Evolutionary conservation across 306 rosid genomes (phyloP), one percentile per base, ranked within the genome.

Genomic region (Casuarina glauca): DNA sequence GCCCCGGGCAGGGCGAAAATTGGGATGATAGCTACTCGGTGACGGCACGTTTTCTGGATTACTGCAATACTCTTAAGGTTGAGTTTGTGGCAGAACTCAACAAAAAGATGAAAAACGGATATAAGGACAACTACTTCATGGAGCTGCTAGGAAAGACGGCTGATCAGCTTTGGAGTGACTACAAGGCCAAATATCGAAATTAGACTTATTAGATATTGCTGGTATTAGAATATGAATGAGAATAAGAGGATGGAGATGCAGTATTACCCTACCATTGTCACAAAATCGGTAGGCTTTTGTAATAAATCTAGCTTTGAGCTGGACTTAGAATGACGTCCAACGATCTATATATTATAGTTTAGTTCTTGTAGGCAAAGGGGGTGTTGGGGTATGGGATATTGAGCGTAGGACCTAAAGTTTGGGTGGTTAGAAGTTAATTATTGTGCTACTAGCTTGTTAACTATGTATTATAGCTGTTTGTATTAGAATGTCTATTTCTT

Each of bases 61-160:
- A 83, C 8, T 85, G 82, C 45, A 66, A 87, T 9, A 50, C 49
- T 1, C 50, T 87, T 20, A 68, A 32, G 51, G 75, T 54, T 72
- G 89, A 90, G 6, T 87, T 89, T 64, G 89, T 87, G 42, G 88
- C 84, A 5, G 82, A 87, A 45, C 70, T 84, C 48, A 86, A 91
- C 82, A 54, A 51, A 70, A 91, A 64, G 75, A 11, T 83, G 89
- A 84, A 72, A 62, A 52, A 1, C 19, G 77, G 72, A 35, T 91
- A 86, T 42, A 80, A 44, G 62, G 87, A 46, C 2, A 39, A 58
- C 13, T 26, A 26, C 32, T 26, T 87, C 13, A 71, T 16, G 54
- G 76, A 87, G 49, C 48, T 89, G 3, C 80, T 81, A 2, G 90
- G 88, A 42, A 87, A 83, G 79, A 71, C 70, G 0, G 88, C 83